These are phyloP conservation scores for Periglandula ipomoeae DNA, from an alignment of 2,329 filamentous ascomycete species.

Conservation along the genomic window DNA sequence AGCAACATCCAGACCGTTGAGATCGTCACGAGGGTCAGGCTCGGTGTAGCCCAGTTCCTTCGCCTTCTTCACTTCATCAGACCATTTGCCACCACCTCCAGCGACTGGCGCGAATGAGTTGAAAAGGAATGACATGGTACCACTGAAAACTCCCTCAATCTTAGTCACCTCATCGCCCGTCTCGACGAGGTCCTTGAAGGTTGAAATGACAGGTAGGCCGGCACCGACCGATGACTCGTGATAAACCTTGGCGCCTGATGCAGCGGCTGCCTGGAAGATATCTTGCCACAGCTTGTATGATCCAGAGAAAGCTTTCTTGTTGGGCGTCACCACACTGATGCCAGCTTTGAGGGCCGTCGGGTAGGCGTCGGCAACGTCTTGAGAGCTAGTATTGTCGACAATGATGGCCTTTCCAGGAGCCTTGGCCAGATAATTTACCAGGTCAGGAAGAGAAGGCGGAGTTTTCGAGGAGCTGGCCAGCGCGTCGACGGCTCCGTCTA, in stretches of 20 bases:
- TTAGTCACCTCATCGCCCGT: conserved; percentile 86
- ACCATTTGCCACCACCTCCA: conserved; percentile 71
- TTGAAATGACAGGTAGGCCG: conserved; percentile 86
- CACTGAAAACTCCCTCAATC: conserved; percentile 95
- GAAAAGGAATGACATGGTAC: conserved; percentile 97
- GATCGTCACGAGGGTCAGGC: conserved; percentile 76
- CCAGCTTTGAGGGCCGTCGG: conserved; percentile 71
- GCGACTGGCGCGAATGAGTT: conserved; percentile 86
- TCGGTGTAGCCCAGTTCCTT: conserved; percentile 91
- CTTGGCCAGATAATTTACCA: conserved; percentile 67
- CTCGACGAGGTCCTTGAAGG: conserved; percentile 84
- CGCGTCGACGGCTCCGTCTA: conserved; percentile 50
- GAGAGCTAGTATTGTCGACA: conserved; percentile 92
- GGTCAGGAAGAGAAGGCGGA: conserved; percentile 57
- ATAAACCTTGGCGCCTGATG: conserved; percentile 73
- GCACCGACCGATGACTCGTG: conserved; percentile 94
- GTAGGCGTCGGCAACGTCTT: conserved; percentile 75
- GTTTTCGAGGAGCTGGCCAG: conserved; percentile 56
- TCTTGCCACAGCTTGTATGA: conserved; percentile 74
- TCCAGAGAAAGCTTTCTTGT: conserved; percentile 95
- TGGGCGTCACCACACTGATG: conserved; percentile 88
- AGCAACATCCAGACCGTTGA: conserved; percentile 87
- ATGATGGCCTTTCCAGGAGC: conserved; percentile 74
- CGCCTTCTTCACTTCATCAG: conserved; percentile 81
- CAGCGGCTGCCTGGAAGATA: conserved; percentile 67